Conservation (phyloP, 257 asterid genomes). For the Ilex asprella region DNA sequence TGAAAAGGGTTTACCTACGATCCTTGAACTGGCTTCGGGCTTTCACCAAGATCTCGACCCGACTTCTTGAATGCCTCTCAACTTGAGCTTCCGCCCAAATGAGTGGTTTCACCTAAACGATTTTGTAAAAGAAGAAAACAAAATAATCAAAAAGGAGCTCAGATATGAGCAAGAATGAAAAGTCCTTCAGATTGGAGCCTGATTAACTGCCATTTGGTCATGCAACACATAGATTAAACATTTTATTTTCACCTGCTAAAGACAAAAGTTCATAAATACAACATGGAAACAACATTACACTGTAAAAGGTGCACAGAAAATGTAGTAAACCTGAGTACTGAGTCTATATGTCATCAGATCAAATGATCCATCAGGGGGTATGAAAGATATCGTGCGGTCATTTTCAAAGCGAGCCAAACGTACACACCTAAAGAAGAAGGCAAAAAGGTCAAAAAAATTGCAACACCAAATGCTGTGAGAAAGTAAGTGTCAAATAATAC, state of each 20-base stretch:
- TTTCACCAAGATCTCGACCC: constrained; percentile 39
- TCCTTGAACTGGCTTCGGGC: constrained; percentile 61
- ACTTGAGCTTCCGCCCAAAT: constrained; percentile 58
- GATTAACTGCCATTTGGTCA: too few species aligned
- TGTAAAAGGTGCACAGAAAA: constrained; percentile 1
- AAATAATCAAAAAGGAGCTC: not conserved
- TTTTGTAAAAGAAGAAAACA: not conserved
- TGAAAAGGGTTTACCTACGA: constrained; percentile 29
- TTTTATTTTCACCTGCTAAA: too few species aligned
- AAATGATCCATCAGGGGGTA: constrained; percentile 47
- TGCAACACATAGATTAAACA: too few species aligned
- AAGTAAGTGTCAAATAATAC: not conserved
- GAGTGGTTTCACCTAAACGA: constrained; percentile 43
- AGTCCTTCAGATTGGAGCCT: too few species aligned
- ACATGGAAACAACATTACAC: too few species aligned
- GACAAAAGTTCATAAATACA: too few species aligned
- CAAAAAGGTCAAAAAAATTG: not conserved
- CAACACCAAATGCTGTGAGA: not conserved
- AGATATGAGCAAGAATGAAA: too few species aligned
- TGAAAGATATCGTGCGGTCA: constrained; percentile 45
- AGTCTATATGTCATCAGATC: constrained; percentile 29
- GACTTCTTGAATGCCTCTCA: constrained; percentile 47
- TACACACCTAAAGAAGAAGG: constrained; percentile 33
- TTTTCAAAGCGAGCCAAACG: constrained; percentile 52
- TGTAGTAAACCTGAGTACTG: constrained; percentile 34